Evolutionary conservation across 2,329 filamentous ascomycete genomes (phyloP).

Genomic region (Thelonectria discophora): DNA sequence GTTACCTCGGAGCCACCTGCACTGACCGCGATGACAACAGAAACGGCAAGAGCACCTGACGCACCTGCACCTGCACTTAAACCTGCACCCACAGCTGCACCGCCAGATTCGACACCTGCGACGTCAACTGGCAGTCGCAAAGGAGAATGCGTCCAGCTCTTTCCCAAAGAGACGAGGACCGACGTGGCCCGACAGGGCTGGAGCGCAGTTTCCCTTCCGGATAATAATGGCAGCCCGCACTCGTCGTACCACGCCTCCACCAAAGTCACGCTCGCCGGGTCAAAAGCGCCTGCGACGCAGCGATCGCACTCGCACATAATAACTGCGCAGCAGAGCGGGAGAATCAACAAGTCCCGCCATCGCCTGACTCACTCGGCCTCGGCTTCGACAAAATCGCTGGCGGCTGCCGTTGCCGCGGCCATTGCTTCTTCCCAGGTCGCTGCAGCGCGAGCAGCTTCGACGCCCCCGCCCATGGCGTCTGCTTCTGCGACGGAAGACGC

Average conservation of each 20-base stretch:
- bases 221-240: constrained; percentile 4
- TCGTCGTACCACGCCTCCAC: constrained; percentile 5
- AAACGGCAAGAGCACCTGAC: background rate
- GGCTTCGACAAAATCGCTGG: constrained; percentile 26
- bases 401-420: constrained; percentile 33
- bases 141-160: background rate
- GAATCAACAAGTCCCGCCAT: constrained; percentile 41
- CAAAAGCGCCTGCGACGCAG: constrained; percentile 1
- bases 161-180: background rate
- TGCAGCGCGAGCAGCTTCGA: constrained; percentile 8
- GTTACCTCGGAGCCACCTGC: constrained; percentile 11
- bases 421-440: constrained; percentile 20
- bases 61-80: too few relatives aligned
- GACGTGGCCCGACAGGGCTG: background rate
- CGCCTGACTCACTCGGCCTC: constrained; percentile 33
- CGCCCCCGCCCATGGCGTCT: constrained; percentile 4
- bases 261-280: background rate
- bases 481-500: constrained; percentile 7
- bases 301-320: constrained; percentile 17
- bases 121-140: background rate
- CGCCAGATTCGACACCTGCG: background rate
- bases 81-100: too few relatives aligned
- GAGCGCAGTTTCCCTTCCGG: constrained; percentile 1
- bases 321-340: constrained; percentile 33
- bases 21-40: constrained; percentile 19